These are phyloP conservation scores for Clonostachys byssicola DNA, from an alignment of 2,329 filamentous ascomycete species.

Conservation along the genomic window DNA sequence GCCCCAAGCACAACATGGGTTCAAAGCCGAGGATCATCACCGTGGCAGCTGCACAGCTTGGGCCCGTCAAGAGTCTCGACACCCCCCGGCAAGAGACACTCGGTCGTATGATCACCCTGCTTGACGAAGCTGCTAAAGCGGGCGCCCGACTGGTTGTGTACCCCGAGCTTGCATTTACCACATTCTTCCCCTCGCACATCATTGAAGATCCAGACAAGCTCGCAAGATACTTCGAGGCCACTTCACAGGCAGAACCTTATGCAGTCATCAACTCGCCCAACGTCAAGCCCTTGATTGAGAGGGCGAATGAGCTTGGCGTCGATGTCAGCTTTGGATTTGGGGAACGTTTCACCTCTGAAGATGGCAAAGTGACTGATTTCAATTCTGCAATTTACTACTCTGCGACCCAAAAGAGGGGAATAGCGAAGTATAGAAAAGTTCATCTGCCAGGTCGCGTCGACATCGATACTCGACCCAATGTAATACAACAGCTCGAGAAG, in stretches of 20 bases:
- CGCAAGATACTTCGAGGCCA: slow-evolving; percentile 45
- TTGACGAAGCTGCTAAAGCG: slow-evolving; percentile 35
- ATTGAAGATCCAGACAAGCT: slow-evolving; percentile 37
- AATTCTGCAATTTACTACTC: slow-evolving; percentile 47
- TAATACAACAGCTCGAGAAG: slow-evolving; percentile 51
- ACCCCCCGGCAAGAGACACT: slow-evolving; percentile 35
- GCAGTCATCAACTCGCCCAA: slow-evolving; percentile 27
- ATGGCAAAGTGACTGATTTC: slow-evolving; percentile 33
- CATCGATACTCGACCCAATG: slow-evolving; percentile 39
- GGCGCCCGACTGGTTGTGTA: slow-evolving; percentile 46
- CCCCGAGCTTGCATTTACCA: slow-evolving; percentile 50
- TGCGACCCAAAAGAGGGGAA: slow-evolving; percentile 26
- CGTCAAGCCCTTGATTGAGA: slow-evolving; percentile 41
- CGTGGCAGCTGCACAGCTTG: slow-evolving; percentile 52
- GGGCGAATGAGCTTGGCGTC: slow-evolving; percentile 37
- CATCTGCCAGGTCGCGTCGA: slow-evolving; percentile 50
- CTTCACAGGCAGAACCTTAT: slow-evolving; percentile 16
- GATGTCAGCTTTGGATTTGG: slow-evolving; percentile 50
- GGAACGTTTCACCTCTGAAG: slow-evolving; percentile 27
- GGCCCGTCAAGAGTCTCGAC: slow-evolving; percentile 24
- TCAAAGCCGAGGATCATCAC: slow-evolving; percentile 1
- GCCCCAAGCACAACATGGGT: too few species aligned
- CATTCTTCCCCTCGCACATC: slow-evolving; percentile 50
- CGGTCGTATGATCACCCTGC: slow-evolving; percentile 41
- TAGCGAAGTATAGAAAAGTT: slow-evolving; percentile 51